Evolutionary conservation across 148 eudicot genomes (phyloP).

Genomic region (Camellia sinensis): DNA sequence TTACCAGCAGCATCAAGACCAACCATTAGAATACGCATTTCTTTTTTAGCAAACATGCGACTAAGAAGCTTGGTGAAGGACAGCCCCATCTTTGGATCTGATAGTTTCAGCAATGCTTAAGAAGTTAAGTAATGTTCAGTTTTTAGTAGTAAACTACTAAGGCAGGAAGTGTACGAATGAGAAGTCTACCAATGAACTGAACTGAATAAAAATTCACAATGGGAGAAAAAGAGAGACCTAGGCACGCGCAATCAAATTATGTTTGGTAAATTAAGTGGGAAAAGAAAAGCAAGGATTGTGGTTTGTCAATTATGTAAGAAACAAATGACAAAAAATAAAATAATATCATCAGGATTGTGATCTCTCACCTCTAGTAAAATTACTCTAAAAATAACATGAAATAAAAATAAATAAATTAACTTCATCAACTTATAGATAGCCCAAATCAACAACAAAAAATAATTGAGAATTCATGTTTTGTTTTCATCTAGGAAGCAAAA

Average conservation of each 20-base stretch:
- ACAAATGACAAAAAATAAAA: background rate
- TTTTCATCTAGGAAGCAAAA: too few species aligned
- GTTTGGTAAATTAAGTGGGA: too few species aligned
- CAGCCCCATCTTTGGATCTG: constrained; percentile 18
- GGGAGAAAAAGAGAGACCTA: background rate
- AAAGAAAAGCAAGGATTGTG: too few species aligned
- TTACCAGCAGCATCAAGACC: constrained; percentile 17
- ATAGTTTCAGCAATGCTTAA: background rate
- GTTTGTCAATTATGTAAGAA: background rate
- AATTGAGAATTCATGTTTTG: too few species aligned
- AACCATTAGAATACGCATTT: constrained; percentile 13
- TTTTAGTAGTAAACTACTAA: background rate
- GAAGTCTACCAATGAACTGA: background rate
- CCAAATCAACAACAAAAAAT: too few species aligned
- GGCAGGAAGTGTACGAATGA: background rate
- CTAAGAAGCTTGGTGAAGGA: constrained; percentile 22
- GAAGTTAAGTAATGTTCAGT: background rate
- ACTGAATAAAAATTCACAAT: background rate
- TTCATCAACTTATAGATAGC: too few species aligned
- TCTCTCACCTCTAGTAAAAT: background rate
- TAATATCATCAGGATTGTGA: too few species aligned
- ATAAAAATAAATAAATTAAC: background rate
- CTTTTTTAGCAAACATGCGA: constrained; percentile 17
- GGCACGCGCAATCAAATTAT: too few species aligned
- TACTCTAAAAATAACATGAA: background rate